Base-by-base conservation (phyloP, 331 rosid genomes). In the Quercus phellos region DNA sequence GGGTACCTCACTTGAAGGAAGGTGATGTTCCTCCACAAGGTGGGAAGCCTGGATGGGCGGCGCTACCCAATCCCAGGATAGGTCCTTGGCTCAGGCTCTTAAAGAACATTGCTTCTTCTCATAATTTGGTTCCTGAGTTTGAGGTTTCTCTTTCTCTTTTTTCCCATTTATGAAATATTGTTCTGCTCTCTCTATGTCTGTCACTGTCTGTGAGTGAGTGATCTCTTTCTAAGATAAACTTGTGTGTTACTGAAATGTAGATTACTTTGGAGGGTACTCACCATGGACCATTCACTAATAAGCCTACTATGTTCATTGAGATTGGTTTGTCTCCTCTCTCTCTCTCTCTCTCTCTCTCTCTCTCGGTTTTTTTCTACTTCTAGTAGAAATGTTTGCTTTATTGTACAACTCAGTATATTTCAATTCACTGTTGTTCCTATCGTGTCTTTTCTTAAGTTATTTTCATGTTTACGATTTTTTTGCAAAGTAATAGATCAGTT, bases 21-120 rank as follows among this genome's bases (percentile, higher is more conserved):
- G 97, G 94, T 4, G 97, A 94, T 51, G 89, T 85, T 86, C 87
- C 92, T n/a, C 97, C 91, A 0, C 97, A 92, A 74, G 99, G 99
- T 21, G 97, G 99, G 43, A 92, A 79, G 85, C 94, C 97, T 3
- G 97, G 97, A 46, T 94, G 99, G 97, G 99, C 97, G 29, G 95
- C 90, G 4, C 85, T 85, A 14, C 95, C 97, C 17, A 87, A 63
- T 83, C 99, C 97, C 35, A 72, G 99, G 69, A 92, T 94, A 0
- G 97, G 97, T 4, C 92, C 99, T 5, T 94, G 99, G 99, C 85
- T 94, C 30, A 84, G 97, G 79, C 90, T 83, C 60, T 51, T 94
- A 82, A 92, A 85, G 80, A 85, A 78, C 5, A 85, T 94, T 79
- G 95, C 97, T 1, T 72, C 86, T 32, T 89, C 90, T 77, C 97